Conservation (phyloP, 1,284 basidiomycete genomes). For the Malassezia cuniculi region DNA sequence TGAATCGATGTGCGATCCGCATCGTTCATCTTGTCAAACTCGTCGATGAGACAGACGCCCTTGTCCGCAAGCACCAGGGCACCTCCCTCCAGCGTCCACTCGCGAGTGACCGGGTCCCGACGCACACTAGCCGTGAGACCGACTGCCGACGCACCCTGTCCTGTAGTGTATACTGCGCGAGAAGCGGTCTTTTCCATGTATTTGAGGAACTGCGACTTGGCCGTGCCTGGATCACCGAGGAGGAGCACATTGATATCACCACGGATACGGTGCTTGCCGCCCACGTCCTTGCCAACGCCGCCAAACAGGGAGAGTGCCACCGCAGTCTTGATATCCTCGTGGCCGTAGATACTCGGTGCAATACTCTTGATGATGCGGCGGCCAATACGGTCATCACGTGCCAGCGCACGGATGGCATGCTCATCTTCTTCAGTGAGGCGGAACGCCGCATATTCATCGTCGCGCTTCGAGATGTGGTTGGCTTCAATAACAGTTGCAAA, state of each 20-base stretch:
- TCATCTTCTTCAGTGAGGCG: constrained; percentile 93
- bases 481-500: constrained; percentile 97
- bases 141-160: constrained; percentile 92
- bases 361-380: constrained; percentile 97
- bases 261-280: constrained; percentile 86
- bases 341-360: constrained; percentile 94
- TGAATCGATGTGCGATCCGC: constrained; percentile 68
- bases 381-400: constrained; percentile 80
- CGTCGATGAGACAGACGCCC: constrained; percentile 96
- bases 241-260: constrained; percentile 94
- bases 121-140: constrained; percentile 96
- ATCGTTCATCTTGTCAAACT: constrained; percentile 70
- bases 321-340: constrained; percentile 97
- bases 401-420: constrained; percentile 70
- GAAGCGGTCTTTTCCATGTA: constrained; percentile 96
- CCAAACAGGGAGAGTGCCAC: constrained; percentile 87
- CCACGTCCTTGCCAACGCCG: constrained; percentile 86
- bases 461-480: constrained; percentile 78
- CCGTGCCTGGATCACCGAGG: constrained; percentile 92
- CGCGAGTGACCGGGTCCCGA: constrained; percentile 88
- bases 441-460: constrained; percentile 83
- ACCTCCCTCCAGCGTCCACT: constrained; percentile 98
- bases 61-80: constrained; percentile 95
- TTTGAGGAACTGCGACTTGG: constrained; percentile 97
- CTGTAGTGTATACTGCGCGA: constrained; percentile 95